Evolutionary conservation across 805 yeast species (phyloP).

Genomic region (Grigorovia humatica): DNA sequence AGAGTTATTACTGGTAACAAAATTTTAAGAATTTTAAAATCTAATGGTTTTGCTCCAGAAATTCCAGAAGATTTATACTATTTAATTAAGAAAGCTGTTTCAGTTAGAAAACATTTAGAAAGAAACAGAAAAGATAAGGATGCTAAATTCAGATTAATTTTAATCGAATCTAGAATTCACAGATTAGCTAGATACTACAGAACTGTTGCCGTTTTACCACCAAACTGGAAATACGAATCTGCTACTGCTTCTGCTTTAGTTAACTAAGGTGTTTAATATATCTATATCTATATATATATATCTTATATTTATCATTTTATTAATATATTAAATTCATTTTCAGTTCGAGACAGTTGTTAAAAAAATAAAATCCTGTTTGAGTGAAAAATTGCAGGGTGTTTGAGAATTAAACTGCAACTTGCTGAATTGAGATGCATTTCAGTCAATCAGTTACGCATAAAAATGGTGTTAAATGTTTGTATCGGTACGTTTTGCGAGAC

Average conservation of each 20-base stretch:
- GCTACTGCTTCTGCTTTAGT: slow-evolving; percentile 99
- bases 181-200: slow-evolving; percentile 99
- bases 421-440: not conserved
- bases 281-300: slow-evolving; percentile 5
- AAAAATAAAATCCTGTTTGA: too few relatives aligned
- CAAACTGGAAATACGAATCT: slow-evolving; percentile 99
- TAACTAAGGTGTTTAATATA: slow-evolving; percentile 50
- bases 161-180: slow-evolving; percentile 99
- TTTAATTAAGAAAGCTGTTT: slow-evolving; percentile 98
- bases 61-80: slow-evolving; percentile 99
- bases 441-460: not conserved
- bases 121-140: slow-evolving; percentile 99
- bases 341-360: too few relatives aligned
- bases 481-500: not conserved
- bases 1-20: slow-evolving; percentile 98
- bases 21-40: slow-evolving; percentile 97
- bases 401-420: too few relatives aligned
- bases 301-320: slow-evolving; percentile 7
- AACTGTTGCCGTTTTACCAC: slow-evolving; percentile 97
- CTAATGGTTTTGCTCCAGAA: slow-evolving; percentile 99
- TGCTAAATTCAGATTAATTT: slow-evolving; percentile 99
- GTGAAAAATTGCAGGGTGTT: too few relatives aligned
- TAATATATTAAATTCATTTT: slow-evolving; percentile 1
- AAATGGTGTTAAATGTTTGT: not conserved
- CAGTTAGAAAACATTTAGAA: slow-evolving; percentile 99